phyloP scores from a whole-genome alignment of 495 filamentous ascomycete species.

The Articulospora tetracladia region DNA sequence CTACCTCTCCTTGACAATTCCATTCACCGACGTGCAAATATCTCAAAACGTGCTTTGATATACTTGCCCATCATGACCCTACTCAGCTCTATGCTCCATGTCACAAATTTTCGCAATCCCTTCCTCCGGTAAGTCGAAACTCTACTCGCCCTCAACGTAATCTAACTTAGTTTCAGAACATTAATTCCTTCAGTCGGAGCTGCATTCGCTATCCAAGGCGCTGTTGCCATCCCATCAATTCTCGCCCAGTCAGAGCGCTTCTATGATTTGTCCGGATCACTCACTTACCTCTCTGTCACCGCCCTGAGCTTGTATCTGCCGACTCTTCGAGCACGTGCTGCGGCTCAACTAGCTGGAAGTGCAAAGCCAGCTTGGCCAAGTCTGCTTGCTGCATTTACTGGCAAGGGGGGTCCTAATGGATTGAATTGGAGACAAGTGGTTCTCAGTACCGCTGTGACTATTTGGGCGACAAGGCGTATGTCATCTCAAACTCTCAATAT shows the following conservation, averaged over 20 bases:
- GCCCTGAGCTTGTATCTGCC: constrained; percentile 56
- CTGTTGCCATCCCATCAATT: constrained; percentile 56
- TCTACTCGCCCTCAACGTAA: neutral
- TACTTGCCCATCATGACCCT: constrained; percentile 37
- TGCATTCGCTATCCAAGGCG: constrained; percentile 51
- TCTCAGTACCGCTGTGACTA: constrained; percentile 47
- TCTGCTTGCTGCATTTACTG: constrained; percentile 35
- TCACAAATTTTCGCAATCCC: constrained; percentile 53
- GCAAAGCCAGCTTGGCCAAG: constrained; percentile 44
- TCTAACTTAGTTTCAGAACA: constrained; percentile 25
- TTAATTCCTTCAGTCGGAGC: constrained; percentile 54
- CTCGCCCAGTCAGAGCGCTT: constrained; percentile 53
- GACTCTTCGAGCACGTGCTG: constrained; percentile 44
- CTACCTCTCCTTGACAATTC: neutral
- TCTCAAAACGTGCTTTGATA: neutral
- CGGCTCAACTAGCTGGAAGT: constrained; percentile 31
- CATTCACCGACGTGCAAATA: neutral
- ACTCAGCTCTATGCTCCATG: constrained; percentile 44
- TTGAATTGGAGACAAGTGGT: constrained; percentile 62
- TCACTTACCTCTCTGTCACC: constrained; percentile 57
- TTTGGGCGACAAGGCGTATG: constrained; percentile 57
- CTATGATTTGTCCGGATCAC: constrained; percentile 60
- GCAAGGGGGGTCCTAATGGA: constrained; percentile 27
- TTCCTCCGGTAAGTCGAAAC: constrained; percentile 41
- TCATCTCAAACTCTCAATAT: constrained; percentile 6